Evolutionary conservation across 176 grass and related monocot genomes (phyloP).

Genomic region (Poa annua): DNA sequence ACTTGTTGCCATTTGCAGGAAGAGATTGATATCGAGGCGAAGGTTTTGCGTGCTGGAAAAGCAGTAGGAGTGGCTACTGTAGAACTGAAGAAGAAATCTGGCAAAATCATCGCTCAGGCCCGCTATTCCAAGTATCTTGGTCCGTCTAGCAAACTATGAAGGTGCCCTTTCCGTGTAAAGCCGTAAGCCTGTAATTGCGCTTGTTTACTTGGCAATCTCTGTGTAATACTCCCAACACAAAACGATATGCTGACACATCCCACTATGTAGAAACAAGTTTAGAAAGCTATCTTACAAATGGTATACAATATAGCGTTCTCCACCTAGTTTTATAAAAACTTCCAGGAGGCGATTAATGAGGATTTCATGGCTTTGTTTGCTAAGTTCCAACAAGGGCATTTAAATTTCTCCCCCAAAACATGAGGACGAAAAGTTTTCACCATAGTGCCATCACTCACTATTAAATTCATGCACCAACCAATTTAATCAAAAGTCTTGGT

Average conservation of each 20-base stretch:
- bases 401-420: no score
- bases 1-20: constrained; percentile 51
- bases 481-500: no score
- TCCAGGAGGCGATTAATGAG: no score
- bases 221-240: not conserved
- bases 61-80: constrained; percentile 74
- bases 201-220: not conserved
- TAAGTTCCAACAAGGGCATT: no score
- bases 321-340: no score
- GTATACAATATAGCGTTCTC: not conserved
- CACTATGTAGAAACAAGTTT: not conserved
- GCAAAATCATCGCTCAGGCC: constrained; percentile 84
- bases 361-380: no score
- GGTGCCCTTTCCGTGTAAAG: not conserved
- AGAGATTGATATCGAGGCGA: constrained; percentile 93
- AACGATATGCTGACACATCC: not conserved
- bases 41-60: constrained; percentile 81
- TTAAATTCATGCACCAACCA: no score
- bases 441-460: no score
- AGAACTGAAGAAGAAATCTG: constrained; percentile 82
- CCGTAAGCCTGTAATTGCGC: not conserved
- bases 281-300: not conserved
- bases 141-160: constrained; percentile 68
- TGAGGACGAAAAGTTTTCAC: no score
- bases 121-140: constrained; percentile 93